Base-by-base conservation (phyloP, 2,329 filamentous ascomycete genomes). In the Phialophora macrospora region DNA sequence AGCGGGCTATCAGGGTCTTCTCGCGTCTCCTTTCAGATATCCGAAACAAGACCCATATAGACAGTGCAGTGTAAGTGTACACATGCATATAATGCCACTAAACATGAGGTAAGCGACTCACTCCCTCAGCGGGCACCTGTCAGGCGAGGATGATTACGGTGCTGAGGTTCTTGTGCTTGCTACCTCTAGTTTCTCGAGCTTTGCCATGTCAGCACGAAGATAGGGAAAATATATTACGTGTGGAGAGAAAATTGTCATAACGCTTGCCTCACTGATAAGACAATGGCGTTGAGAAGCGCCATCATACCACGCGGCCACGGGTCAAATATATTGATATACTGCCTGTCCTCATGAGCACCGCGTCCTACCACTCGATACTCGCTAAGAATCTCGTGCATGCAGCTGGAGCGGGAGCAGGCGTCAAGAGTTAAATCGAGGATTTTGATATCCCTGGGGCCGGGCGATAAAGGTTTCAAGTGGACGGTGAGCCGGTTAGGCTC, bases 391-490 rank as follows among this genome's bases (percentile, higher is more conserved):
- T 55, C 24, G 52, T 55, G 24, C 28, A n/a, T 55, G 48, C 48
- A 24, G 48, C 8, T 12, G 24, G 4, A 28, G 20, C 20, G 17
- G 24, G 20, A 17, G 48, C 24, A 12, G 48, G 24, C 20, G 20
- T 51, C 48, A 51, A 51, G 17, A 17, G 9, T 20, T 51, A 14
- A 51, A 28, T 51, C 48, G 38, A 44, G 6, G 7, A 44, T 44
- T 51, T 51, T 28, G 48, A 22, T 51, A 51, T 51, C 8, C 20
- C 1, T n/a, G 48, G 24, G 26, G 48, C 12, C 48, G 2, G 26
- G 61, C 61, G 61, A 58, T 58, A 58, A 63, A 52, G n/a, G 55
- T 57, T 52, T 54, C 55, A 34, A 63, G 41, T 58, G 61, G 61
- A 38, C 32, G 20, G 30, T 11, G n/a, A 30, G 4, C 38, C 28